A percentile compares a stretch with the other conserved stretches of the same genome.
Conservation (phyloP, 1,284 basidiomycete genomes). For the Trichosporon coremiiforme region DNA sequence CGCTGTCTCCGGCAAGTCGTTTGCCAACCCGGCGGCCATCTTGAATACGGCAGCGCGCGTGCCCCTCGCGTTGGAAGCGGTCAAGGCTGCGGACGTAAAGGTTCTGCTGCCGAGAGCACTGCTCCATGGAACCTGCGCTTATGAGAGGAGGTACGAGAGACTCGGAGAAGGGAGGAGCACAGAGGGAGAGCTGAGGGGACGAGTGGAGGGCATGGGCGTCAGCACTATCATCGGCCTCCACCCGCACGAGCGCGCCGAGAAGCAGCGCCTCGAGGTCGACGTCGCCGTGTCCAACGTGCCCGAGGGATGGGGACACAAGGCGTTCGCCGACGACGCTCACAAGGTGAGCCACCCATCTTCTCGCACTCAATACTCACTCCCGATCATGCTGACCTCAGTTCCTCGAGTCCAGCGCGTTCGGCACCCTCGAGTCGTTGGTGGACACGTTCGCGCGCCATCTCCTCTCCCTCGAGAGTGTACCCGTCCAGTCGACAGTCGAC, state of each 20-base stretch:
- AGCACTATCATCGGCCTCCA: constrained; percentile 69
- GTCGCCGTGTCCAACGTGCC: constrained; percentile 57
- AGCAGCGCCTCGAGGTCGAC: constrained; percentile 70
- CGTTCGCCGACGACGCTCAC: constrained; percentile 56
- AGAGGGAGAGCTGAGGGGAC: constrained; percentile 24
- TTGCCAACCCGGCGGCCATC: constrained; percentile 36
- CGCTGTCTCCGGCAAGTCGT: constrained; percentile 26
- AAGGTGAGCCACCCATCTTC: constrained; percentile 51
- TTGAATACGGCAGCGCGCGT: constrained; percentile 34
- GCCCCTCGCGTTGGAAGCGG: constrained; percentile 35
- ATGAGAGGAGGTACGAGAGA: background rate
- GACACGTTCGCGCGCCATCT: constrained; percentile 63
- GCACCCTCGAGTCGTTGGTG: constrained; percentile 74
- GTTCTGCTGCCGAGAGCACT: constrained; percentile 43
- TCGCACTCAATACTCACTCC: no score
- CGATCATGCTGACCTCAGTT: constrained; percentile 48
- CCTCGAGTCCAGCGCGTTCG: constrained; percentile 61
- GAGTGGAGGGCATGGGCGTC: constrained; percentile 38
- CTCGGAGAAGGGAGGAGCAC: background rate
- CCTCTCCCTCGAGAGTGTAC: constrained; percentile 33
- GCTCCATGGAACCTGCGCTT: constrained; percentile 31
- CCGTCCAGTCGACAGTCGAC: constrained; percentile 44
- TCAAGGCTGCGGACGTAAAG: constrained; percentile 33
- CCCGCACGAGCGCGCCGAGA: constrained; percentile 68
- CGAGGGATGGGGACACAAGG: constrained; percentile 56